Conservation (phyloP, 768 basidiomycete genomes). For the Lentinus tigrinus region DNA sequence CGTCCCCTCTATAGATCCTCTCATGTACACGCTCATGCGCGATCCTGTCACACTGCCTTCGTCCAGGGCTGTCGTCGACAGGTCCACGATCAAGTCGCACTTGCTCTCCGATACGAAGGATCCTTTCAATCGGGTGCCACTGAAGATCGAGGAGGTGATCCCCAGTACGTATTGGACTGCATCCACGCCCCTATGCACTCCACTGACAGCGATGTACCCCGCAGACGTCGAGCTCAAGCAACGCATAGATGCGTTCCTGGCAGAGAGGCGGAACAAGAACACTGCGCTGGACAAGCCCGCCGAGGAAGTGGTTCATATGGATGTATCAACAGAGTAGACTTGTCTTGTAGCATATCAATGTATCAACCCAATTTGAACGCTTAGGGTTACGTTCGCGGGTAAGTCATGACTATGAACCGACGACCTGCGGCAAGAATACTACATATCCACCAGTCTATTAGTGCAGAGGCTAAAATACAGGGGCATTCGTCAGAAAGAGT, state of each 20-base stretch:
- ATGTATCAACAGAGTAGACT: slow-evolving; percentile 23
- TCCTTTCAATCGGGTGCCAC: slow-evolving; percentile 91
- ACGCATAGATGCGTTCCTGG: slow-evolving; percentile 45
- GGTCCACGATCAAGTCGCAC: slow-evolving; percentile 92
- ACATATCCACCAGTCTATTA: background rate
- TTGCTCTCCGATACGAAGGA: slow-evolving; percentile 88
- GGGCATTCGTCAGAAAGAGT: slow-evolving; percentile 86
- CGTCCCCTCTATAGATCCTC: slow-evolving; percentile 56
- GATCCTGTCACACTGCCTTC: slow-evolving; percentile 92
- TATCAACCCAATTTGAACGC: too few species aligned
- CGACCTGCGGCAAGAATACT: too few species aligned
- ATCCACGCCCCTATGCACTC: background rate
- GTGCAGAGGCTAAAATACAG: slow-evolving; percentile 60
- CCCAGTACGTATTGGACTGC: slow-evolving; percentile 50
- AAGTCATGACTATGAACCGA: too few species aligned
- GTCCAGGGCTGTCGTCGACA: slow-evolving; percentile 77
- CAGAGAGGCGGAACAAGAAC: slow-evolving; percentile 35
- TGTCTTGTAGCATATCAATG: slow-evolving; percentile 12
- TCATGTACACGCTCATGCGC: slow-evolving; percentile 91
- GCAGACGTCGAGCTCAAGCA: slow-evolving; percentile 45
- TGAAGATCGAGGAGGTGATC: slow-evolving; percentile 75
- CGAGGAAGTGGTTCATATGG: slow-evolving; percentile 32
- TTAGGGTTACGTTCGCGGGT: too few species aligned
- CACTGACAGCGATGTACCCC: background rate
- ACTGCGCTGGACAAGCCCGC: slow-evolving; percentile 29